Base-by-base conservation (phyloP, 2,329 filamentous ascomycete genomes). In the Rhexocercosporidium sp. region DNA sequence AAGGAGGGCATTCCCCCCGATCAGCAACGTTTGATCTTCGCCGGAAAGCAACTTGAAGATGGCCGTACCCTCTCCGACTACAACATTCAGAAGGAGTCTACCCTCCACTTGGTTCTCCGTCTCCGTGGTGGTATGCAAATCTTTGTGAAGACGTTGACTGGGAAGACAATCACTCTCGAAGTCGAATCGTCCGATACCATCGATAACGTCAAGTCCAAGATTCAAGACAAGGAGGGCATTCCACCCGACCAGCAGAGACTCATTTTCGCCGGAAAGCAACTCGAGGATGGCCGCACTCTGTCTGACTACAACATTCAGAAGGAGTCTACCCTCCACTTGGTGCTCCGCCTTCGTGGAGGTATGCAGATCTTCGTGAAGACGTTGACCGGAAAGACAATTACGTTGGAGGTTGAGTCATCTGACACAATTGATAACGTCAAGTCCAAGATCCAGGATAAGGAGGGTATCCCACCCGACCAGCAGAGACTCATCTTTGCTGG, bases 11-110 rank as follows among this genome's bases (percentile, higher is more conserved):
- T 97, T 64, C 94, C 94, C 0, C 94, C 94, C 1, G 94, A 97
- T 80, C 94, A 97, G 81, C 94, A 97, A 82, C 93, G 94, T 75
- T 83, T 97, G 14, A 97, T 97, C 78, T 97, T 97, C 71, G 93
- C 94, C 57, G 94, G 94, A 67, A 97, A 97, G 88, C 93, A 97
- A 81, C 82, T 97, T 0, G 93, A 97, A 79, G 94, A 97, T 74
- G 94, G 94, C 59, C 92, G 94, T 25, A 97, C 94, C 0, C 85
- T 97, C 0, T 91, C 88, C 60, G 95, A 97, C 79, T 97, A 97
- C 88, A 97, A 97, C 84, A 97, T 97, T 56, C 95, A 98, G 81
- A 95, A 95, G 83, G 92, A 95, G 78, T 92, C 89, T 0, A 95
- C 92, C 0, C 85, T 95, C 1, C 92, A 95, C 79, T 79, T 95